These are phyloP conservation scores for Claviceps monticola DNA, from an alignment of 2,329 filamentous ascomycete species.

Conservation along the genomic window DNA sequence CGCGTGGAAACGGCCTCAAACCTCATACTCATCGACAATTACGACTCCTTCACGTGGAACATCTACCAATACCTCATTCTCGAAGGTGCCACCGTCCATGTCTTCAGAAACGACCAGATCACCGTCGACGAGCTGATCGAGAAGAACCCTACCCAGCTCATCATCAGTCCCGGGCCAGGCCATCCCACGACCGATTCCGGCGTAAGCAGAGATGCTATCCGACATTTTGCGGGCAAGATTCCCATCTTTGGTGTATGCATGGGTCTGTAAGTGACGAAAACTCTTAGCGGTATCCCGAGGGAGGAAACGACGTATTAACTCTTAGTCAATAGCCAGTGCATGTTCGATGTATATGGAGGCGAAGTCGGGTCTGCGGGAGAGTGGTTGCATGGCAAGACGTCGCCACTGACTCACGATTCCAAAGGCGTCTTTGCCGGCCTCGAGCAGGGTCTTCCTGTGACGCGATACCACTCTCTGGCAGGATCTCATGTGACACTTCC, in stretches of 20 bases:
- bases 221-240: slow-evolving; percentile 85
- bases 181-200: slow-evolving; percentile 87
- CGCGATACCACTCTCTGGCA: slow-evolving; percentile 89
- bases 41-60: slow-evolving; percentile 99
- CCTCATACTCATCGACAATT: slow-evolving; percentile 93
- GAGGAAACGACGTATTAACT: neutral
- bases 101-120: slow-evolving; percentile 86
- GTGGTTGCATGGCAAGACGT: slow-evolving; percentile 95
- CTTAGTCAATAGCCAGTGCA: slow-evolving; percentile 57
- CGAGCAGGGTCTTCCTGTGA: slow-evolving; percentile 70
- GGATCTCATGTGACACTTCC: slow-evolving; percentile 82
- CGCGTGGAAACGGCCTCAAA: slow-evolving; percentile 72
- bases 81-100: slow-evolving; percentile 84
- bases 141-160: slow-evolving; percentile 80
- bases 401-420: slow-evolving; percentile 71
- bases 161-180: slow-evolving; percentile 88
- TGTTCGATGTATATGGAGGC: slow-evolving; percentile 86
- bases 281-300: neutral
- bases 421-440: slow-evolving; percentile 87
- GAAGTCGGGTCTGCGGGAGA: slow-evolving; percentile 86
- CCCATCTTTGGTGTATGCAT: slow-evolving; percentile 97
- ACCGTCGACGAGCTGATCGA: slow-evolving; percentile 70
- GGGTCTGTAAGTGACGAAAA: slow-evolving; percentile 56
- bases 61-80: slow-evolving; percentile 96
- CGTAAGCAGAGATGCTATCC: slow-evolving; percentile 82